phyloP scores from a whole-genome alignment of 129 eudicot species.

The Pulicaria dysenterica region DNA sequence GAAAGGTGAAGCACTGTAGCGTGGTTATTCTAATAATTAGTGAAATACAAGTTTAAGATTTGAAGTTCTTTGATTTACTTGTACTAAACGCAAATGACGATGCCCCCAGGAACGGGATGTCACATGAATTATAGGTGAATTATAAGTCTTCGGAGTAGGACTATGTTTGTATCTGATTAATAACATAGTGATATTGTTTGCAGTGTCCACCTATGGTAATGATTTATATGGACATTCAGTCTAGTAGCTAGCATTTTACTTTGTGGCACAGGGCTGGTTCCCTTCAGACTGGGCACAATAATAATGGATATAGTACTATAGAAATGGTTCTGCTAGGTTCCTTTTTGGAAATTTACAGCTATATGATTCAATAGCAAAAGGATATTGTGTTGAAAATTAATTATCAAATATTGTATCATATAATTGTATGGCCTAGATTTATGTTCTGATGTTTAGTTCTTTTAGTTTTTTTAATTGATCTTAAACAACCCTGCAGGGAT shows the following conservation, averaged over 20 bases:
- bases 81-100: no score
- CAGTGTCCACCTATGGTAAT: neutral
- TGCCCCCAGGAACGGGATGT: no score
- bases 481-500: conserved; percentile 51
- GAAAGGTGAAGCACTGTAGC: no score
- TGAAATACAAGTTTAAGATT: no score
- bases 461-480: neutral
- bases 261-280: neutral
- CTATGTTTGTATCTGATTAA: neutral
- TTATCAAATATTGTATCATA: neutral
- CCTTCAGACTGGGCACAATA: neutral
- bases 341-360: neutral
- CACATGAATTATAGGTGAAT: neutral
- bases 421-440: neutral
- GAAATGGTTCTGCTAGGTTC: neutral
- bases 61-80: no score
- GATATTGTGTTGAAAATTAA: neutral
- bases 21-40: no score
- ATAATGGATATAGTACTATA: neutral
- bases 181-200: neutral
- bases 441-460: neutral
- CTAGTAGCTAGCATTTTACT: neutral
- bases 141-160: neutral
- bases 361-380: neutral
- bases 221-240: neutral